phyloP scores from a whole-genome alignment of 179 eudicot species.

The Beta macrorhiza region DNA sequence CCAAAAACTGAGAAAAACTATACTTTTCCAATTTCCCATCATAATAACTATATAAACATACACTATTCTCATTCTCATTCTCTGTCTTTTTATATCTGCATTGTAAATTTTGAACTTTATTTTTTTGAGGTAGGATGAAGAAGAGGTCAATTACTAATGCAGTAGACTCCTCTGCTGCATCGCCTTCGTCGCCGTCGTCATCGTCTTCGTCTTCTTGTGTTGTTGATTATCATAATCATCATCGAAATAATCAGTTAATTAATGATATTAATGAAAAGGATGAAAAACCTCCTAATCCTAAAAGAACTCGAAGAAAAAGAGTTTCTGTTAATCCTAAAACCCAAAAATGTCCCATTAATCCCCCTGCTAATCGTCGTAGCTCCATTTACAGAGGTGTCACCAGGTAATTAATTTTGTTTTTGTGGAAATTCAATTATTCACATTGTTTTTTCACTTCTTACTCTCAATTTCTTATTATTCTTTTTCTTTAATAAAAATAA shows the following conservation, averaged over 20 bases:
- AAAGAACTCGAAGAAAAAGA: constrained; percentile 41
- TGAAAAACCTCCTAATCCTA: constrained; percentile 30
- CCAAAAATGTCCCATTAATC: constrained; percentile 26
- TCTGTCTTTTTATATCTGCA: no score
- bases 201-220: constrained; percentile 43
- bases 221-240: constrained; percentile 27
- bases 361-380: constrained; percentile 49
- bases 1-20: no score
- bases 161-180: constrained; percentile 13
- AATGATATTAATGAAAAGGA: neutral
- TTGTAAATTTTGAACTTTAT: no score
- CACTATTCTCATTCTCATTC: no score
- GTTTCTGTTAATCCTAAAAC: constrained; percentile 16
- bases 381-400: constrained; percentile 95
- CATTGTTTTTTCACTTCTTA: neutral
- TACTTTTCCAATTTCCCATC: no score
- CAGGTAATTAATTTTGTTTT: constrained; percentile 36
- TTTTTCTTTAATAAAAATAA: neutral
- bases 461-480: neutral
- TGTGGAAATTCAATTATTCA: no score
- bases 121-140: constrained; percentile 20
- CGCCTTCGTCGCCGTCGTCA: constrained; percentile 48
- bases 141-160: constrained; percentile 23
- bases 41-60: no score
- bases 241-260: neutral